phyloP scores from a whole-genome alignment of 1,284 basidiomycete species.

The Wolfiporia cocos region DNA sequence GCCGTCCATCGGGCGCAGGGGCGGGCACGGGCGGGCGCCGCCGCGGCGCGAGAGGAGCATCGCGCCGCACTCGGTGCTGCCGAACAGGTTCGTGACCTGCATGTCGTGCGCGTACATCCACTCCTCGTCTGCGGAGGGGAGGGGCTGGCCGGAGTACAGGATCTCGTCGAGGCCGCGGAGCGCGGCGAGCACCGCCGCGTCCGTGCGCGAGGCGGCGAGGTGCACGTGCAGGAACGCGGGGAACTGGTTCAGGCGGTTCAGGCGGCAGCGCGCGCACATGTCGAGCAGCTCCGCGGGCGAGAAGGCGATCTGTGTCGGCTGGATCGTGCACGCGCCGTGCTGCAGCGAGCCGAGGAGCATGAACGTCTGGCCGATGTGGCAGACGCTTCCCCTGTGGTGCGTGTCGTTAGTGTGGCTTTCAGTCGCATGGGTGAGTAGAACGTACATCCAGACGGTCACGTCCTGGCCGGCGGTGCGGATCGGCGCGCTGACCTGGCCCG shows the following conservation, averaged over 20 bases:
- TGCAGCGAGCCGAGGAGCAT: slow-evolving; percentile 63
- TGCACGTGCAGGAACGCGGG: slow-evolving; percentile 58
- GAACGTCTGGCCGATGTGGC: slow-evolving; percentile 26
- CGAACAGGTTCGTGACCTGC: slow-evolving; percentile 60
- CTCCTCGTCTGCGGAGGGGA: slow-evolving; percentile 56
- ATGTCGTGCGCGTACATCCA: slow-evolving; percentile 54
- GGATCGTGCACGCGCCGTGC: slow-evolving; percentile 66
- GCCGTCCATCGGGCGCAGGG: slow-evolving; percentile 14
- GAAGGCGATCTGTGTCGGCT: slow-evolving; percentile 57
- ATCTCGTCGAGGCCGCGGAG: slow-evolving; percentile 53
- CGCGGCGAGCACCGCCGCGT: slow-evolving; percentile 52
- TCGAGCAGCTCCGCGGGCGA: slow-evolving; percentile 57
- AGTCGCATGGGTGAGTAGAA: no score
- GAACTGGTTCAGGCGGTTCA: slow-evolving; percentile 70
- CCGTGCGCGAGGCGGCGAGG: slow-evolving; percentile 47
- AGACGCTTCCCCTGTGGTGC: slow-evolving; percentile 23
- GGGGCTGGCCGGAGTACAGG: slow-evolving; percentile 56
- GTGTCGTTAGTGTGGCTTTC: slow-evolving; percentile 6
- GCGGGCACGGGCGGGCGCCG: slow-evolving; percentile 29
- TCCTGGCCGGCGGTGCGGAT: slow-evolving; percentile 47
- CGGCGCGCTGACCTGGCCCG: slow-evolving; percentile 44
- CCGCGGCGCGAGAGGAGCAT: slow-evolving; percentile 53
- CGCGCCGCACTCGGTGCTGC: slow-evolving; percentile 66
- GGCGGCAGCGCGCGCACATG: slow-evolving; percentile 57
- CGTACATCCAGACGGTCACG: slow-evolving; percentile 36